Conservation (phyloP, 2,329 filamentous ascomycete genomes). For the Colletotrichum agaves region DNA sequence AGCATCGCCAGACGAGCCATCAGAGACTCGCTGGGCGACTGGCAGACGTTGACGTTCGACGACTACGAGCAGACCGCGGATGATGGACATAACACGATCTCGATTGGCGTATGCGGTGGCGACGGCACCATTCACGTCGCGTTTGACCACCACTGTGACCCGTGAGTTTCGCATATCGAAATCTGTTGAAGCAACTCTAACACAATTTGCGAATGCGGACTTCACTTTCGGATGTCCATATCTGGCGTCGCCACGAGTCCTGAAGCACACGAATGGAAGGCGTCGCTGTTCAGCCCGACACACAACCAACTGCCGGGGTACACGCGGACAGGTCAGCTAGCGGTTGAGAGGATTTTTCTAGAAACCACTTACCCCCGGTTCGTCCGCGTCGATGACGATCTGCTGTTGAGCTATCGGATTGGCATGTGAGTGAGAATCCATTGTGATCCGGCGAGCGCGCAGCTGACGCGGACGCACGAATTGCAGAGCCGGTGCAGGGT, state of each 20-base stretch:
- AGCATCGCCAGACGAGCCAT: conserved; percentile 22
- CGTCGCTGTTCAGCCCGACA: conserved; percentile 31
- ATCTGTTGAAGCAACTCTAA: rapidly evolving
- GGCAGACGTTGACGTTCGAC: conserved; percentile 23
- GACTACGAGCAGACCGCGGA: conserved; percentile 36
- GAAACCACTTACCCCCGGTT: conserved; percentile 33
- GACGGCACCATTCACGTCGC: conserved; percentile 33
- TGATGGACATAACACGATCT: conserved; percentile 36
- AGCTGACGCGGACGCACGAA: not conserved
- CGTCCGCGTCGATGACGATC: conserved; percentile 20
- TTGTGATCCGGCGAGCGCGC: no score
- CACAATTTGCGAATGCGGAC: not conserved
- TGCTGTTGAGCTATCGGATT: conserved; percentile 31
- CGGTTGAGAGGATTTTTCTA: conserved; percentile 29
- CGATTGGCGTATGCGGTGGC: conserved; percentile 22
- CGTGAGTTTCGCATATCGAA: conserved; percentile 10
- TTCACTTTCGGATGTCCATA: conserved; percentile 31
- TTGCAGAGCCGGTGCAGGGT: conserved; percentile 30
- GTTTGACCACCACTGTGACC: conserved; percentile 33
- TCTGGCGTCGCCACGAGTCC: conserved; percentile 22
- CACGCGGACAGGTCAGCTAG: conserved; percentile 29
- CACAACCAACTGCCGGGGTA: conserved; percentile 31
- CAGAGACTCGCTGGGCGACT: not conserved
- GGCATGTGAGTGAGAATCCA: conserved; percentile 26
- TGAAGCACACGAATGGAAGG: conserved; percentile 15